phyloP scores from a whole-genome alignment of 1,284 basidiomycete species.

The Marasmius fiardii region DNA sequence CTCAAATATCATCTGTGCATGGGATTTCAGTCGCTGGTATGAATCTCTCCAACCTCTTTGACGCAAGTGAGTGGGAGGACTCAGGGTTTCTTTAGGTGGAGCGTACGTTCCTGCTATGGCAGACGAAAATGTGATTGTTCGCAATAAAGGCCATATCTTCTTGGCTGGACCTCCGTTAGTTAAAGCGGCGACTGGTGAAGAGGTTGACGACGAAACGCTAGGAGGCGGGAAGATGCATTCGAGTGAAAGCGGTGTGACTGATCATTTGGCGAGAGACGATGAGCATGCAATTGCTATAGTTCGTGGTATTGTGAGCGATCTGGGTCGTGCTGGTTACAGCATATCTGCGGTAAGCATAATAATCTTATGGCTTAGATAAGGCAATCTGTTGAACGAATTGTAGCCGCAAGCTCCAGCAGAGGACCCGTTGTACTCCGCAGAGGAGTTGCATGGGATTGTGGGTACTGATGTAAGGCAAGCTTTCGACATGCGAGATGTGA shows the following conservation, averaged over 20 bases:
- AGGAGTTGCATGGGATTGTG: constrained; percentile 88
- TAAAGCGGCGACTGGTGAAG: constrained; percentile 93
- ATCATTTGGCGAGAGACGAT: constrained; percentile 88
- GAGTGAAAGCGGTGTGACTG: constrained; percentile 89
- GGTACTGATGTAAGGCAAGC: constrained; percentile 84
- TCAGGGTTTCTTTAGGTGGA: constrained; percentile 49
- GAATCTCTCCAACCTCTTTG: constrained; percentile 12
- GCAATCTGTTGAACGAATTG: constrained; percentile 3
- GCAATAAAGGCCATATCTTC: constrained; percentile 92
- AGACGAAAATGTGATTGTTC: constrained; percentile 93
- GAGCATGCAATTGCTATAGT: constrained; percentile 87
- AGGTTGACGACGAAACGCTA: constrained; percentile 89
- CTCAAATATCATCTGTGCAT: constrained; percentile 91
- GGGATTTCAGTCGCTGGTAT: constrained; percentile 88
- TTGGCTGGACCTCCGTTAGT: constrained; percentile 95
- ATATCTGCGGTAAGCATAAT: constrained; percentile 40
- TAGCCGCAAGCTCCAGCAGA: constrained; percentile 62
- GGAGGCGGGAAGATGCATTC: constrained; percentile 95
- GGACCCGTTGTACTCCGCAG: constrained; percentile 75
- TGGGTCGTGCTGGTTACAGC: constrained; percentile 59
- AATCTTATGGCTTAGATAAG: not conserved
- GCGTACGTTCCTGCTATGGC: constrained; percentile 97
- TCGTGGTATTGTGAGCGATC: constrained; percentile 76
- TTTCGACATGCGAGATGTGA: constrained; percentile 94
- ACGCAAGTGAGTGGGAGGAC: not conserved